Base-by-base conservation (phyloP, 192 early-diverging fungal species). In the Backusella sp. region DNA sequence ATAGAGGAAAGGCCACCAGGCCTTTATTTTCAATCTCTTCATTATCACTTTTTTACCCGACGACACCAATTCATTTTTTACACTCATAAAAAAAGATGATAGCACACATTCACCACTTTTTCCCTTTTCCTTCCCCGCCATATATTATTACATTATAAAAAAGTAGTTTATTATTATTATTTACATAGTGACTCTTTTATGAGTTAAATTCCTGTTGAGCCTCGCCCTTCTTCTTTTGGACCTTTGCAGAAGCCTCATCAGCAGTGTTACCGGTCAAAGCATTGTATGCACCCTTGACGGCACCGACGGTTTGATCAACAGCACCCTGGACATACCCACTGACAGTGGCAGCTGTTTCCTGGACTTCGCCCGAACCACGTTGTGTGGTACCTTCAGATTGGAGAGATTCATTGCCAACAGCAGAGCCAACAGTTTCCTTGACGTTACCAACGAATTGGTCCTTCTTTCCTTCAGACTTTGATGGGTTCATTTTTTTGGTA, bases 361-460 rank as follows among this genome's bases (percentile, higher is more conserved):
- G 36, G 26, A 70, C 68, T 8, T 81, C 69, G 68, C 76, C 80
- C 6, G 73, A 39, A 68, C 69, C 44, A 70, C 73, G 75, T 53
- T 85, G 73, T 17, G 70, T 17, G n/a, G 74, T 75, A 28, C 84
- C 84, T 28, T 77, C 65, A 14, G 75, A 39, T n/a, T 74, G 72
- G 17, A 85, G 65, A 44, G 65, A 21, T 14, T 83, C 68, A 39
- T 66, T 80, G 12, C 84, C 82, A 42, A 81, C 19, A 21, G 80
- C 72, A 68, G 39, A 36, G 5, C 84, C 84, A 30, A 83, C 72
- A 39, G 77, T 79, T 72, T 83, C 73, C 70, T 83, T 80, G 56
- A 76, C 69, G 44, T 73, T 42, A 44, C 82, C 84, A 21, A 79
- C 68, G 71, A 78, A 52, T 34, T 79, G 74, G 73, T 81, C 77